A percentile compares a stretch with the other conserved stretches of the same genome.
phyloP scores from a whole-genome alignment of 2,329 filamentous ascomycete species.

The Fusarium citri region DNA sequence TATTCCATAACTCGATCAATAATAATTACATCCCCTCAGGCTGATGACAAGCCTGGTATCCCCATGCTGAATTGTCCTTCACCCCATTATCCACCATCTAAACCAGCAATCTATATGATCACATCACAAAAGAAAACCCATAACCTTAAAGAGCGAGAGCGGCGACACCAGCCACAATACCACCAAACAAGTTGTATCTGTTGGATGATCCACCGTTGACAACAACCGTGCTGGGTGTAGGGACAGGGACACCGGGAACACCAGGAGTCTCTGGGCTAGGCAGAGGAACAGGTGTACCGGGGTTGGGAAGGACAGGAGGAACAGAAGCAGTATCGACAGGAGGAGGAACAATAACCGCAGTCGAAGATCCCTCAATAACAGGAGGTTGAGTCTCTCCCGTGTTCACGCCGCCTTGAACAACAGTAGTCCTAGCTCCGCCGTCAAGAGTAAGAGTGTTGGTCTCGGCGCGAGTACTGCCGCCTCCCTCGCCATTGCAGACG shows the following conservation, averaged over 20 bases:
- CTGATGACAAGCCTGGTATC: background rate
- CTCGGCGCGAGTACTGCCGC: constrained; percentile 29
- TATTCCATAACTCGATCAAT: background rate
- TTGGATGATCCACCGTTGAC: constrained; percentile 35
- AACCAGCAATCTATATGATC: background rate
- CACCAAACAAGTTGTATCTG: constrained; percentile 33
- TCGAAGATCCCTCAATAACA: constrained; percentile 18
- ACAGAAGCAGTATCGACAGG: background rate
- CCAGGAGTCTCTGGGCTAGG: constrained; percentile 13
- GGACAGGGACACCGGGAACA: background rate
- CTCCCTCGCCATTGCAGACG: constrained; percentile 45
- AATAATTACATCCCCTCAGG: constrained; percentile 26
- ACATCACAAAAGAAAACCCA: constrained; percentile 3
- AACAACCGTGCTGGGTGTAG: constrained; percentile 23
- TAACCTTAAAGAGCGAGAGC: constrained; percentile 35
- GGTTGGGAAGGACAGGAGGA: constrained; percentile 5
- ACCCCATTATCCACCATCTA: constrained; percentile 4
- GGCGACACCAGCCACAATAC: constrained; percentile 37
- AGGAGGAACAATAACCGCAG: constrained; percentile 12
- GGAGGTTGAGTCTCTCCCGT: constrained; percentile 9
- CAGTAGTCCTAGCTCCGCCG: constrained; percentile 23
- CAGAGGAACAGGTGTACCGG: background rate
- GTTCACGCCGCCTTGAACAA: background rate
- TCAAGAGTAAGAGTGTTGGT: constrained; percentile 29
- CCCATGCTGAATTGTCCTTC: background rate